These are phyloP conservation scores for Diutina catenulata DNA, from an alignment of 1,139 yeast genomes.

Conservation along the genomic window DNA sequence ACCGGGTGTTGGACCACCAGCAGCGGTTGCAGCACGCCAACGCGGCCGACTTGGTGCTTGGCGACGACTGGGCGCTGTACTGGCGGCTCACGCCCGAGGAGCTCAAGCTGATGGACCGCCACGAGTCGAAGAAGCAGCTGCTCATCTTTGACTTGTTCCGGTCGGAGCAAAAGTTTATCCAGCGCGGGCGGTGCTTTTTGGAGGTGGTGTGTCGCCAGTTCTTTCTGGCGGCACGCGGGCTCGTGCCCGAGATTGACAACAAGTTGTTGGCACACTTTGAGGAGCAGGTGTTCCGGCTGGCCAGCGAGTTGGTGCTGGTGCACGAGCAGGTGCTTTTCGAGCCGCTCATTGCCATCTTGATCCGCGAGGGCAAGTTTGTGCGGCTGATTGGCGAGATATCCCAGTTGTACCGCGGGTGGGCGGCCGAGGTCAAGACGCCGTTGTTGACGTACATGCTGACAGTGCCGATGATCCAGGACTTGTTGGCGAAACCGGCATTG, in stretches of 20 bases:
- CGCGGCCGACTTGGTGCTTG: constrained; percentile 26
- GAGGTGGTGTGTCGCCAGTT: constrained; percentile 35
- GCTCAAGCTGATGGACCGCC: constrained; percentile 40
- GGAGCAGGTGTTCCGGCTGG: constrained; percentile 48
- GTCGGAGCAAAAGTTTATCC: constrained; percentile 65
- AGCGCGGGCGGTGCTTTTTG: constrained; percentile 55
- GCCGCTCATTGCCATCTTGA: constrained; percentile 31
- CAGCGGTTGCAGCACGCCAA: constrained; percentile 21
- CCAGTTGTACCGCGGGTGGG: constrained; percentile 56
- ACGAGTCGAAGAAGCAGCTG: constrained; percentile 56
- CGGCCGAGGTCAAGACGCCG: constrained; percentile 40
- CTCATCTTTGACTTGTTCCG: constrained; percentile 67
- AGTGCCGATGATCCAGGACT: constrained; percentile 17
- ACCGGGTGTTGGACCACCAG: constrained; percentile 27
- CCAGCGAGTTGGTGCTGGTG: constrained; percentile 46
- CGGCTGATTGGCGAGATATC: constrained; percentile 41
- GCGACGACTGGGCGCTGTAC: constrained; percentile 63
- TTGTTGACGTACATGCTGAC: constrained; percentile 49
- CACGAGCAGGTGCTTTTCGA: constrained; percentile 47
- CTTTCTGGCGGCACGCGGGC: constrained; percentile 36
- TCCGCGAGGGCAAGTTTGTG: constrained; percentile 56
- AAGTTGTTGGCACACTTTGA: constrained; percentile 37
- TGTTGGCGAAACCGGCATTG: constrained; percentile 30
- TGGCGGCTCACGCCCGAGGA: constrained; percentile 58
- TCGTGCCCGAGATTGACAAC: constrained; percentile 21